Evolutionary conservation across 2,329 filamentous ascomycete genomes (phyloP), one percentile per base, ranked within the genome.

Genomic region (Teratosphaeria viscida): DNA sequence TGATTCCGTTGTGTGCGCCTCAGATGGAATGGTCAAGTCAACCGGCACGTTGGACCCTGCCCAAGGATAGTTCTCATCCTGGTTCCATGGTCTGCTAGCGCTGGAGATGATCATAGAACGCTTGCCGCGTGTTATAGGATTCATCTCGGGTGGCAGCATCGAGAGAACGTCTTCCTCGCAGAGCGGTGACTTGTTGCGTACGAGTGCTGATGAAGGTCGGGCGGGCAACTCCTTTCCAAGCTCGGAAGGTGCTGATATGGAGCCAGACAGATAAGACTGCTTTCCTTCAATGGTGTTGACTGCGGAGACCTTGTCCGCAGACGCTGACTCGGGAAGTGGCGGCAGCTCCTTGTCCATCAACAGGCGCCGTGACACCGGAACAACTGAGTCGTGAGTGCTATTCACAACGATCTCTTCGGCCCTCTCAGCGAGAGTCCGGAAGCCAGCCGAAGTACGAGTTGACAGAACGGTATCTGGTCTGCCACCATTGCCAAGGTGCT

Each of bases 11-110:
- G 66, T 67, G 35, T 70, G 68, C 2, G 65, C 68, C 32, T 69
- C 62, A 5, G 69, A 67, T 10, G 73, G 72, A 2, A 69, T 66
- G 27, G 71, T 74, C 5, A 78, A 70, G 39, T 75, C 73, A 54
- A 79, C 76, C 34, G 71, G 70, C 32, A 74, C 64, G 37, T 71
- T 68, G 57, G 65, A 72, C 53, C 69, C 71, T 35, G 72, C 69
- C 76, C 75, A 79, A 37, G 77, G 75, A 63, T 77, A 79, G 64
- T 76, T 78, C 65, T 76, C 75, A 61, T 78, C 76, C 23, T 69
- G 69, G 61, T 79, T 79, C 76, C 76, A 78, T n/a, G 76, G 76
- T 32, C 76, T 72, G 53, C 72, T 75, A 58, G 73, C 73, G 5
- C 71, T 65, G 26, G 72, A 73, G 29, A 71, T 60, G 23, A 72